Conservation (phyloP, 2,329 filamentous ascomycete genomes). For the Colletotrichum echinochloae region DNA sequence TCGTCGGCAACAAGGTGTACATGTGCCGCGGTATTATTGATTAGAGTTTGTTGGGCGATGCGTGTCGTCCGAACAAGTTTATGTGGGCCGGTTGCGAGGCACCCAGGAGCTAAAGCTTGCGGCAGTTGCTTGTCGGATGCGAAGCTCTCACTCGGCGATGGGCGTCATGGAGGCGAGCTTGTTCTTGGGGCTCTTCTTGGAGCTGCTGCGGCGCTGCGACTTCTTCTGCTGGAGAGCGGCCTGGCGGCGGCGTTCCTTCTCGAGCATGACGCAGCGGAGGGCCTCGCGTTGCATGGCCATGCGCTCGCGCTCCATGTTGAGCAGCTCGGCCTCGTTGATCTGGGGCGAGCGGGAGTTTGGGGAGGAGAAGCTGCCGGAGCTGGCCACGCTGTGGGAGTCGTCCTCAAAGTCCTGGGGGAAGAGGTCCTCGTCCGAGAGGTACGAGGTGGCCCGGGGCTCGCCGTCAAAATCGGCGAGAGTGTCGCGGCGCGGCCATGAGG, state of each 20-base stretch:
- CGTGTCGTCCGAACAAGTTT: constrained; percentile 31
- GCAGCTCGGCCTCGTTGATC: constrained; percentile 60
- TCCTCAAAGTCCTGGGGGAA: constrained; percentile 66
- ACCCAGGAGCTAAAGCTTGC: background rate
- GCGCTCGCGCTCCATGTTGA: constrained; percentile 64
- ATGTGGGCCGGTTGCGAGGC: background rate
- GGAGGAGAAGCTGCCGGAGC: constrained; percentile 58
- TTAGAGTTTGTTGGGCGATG: constrained; percentile 33
- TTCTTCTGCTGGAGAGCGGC: constrained; percentile 49
- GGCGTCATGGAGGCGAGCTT: constrained; percentile 65
- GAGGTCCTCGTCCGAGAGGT: constrained; percentile 74
- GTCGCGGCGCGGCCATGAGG: constrained; percentile 68
- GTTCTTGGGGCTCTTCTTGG: constrained; percentile 64
- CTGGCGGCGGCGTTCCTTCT: constrained; percentile 67
- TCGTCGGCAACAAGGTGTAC: constrained; percentile 12
- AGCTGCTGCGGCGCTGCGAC: constrained; percentile 51
- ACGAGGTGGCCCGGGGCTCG: constrained; percentile 62
- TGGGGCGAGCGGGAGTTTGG: constrained; percentile 54
- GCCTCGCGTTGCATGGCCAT: constrained; percentile 65
- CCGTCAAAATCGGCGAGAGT: constrained; percentile 60
- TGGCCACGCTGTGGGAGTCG: constrained; percentile 60
- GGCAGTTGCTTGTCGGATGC: constrained; percentile 4
- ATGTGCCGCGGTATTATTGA: constrained; percentile 24
- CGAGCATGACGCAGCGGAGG: constrained; percentile 61
- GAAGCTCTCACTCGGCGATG: constrained; percentile 59